A percentile compares a stretch with the other conserved stretches of the same genome.
Conservation (phyloP, 352 stramenopile species). For the Phytopythium mirpurense region DNA sequence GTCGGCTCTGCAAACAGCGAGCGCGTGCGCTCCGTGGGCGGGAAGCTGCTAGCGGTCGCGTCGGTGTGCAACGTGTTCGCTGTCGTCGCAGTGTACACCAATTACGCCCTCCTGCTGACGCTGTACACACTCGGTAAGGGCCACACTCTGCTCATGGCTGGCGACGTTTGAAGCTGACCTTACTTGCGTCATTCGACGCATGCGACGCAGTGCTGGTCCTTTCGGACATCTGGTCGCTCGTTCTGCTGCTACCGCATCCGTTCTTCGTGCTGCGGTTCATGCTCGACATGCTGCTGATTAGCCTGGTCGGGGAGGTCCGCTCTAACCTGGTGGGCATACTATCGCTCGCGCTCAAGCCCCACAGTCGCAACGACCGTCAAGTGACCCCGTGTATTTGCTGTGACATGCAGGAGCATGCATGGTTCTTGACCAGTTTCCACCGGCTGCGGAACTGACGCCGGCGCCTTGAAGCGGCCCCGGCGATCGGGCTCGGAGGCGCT, state of each 20-base stretch:
- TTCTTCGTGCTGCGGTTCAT: conserved; percentile 59
- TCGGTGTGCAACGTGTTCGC: conserved; percentile 28
- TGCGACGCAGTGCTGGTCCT: conserved; percentile 21
- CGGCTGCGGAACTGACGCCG: conserved; percentile 22
- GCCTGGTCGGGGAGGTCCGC: conserved; percentile 31
- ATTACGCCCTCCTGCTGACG: conserved; percentile 26
- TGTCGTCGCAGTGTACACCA: conserved; percentile 14
- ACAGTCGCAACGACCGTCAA: background rate
- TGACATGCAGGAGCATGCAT: conserved; percentile 34
- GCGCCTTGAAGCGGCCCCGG: background rate
- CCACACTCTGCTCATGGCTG: background rate
- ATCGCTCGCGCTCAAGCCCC: background rate
- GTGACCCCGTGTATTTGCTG: background rate
- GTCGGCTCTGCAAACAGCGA: conserved; percentile 16
- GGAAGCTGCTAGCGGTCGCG: conserved; percentile 23
- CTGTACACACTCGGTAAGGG: conserved; percentile 41
- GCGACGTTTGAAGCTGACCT: background rate
- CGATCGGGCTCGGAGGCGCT: background rate
- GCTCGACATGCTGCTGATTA: conserved; percentile 40
- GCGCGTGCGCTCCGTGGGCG: conserved; percentile 25
- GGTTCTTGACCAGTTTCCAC: conserved; percentile 67
- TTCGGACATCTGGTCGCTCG: conserved; percentile 30
- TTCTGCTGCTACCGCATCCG: conserved; percentile 43
- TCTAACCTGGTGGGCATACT: conserved; percentile 50
- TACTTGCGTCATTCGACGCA: background rate